A percentile compares a stretch with the other conserved stretches of the same genome.
Conservation (phyloP, 2,329 filamentous ascomycete genomes). For the Diaporthe batatas region DNA sequence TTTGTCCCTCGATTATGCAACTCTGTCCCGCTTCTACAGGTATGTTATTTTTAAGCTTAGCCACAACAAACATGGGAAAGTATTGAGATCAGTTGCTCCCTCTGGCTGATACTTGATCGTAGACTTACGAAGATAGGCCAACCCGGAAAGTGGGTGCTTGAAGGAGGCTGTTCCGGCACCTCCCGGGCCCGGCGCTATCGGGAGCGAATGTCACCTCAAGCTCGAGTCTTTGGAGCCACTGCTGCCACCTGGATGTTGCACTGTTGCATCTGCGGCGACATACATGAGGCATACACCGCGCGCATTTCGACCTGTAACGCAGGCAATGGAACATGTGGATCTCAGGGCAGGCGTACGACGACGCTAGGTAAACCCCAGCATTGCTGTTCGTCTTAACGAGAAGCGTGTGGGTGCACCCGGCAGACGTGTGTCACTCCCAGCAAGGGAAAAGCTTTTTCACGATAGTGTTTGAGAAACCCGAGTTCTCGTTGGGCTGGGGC, state of each 20-base stretch:
- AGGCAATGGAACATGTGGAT: background rate
- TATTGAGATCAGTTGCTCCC: too few relatives aligned
- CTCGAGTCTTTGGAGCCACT: background rate
- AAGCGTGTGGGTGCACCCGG: background rate
- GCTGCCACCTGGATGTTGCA: slow-evolving; percentile 2
- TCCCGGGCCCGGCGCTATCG: background rate
- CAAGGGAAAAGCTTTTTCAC: background rate
- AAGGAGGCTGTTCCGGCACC: background rate
- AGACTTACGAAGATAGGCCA: too few relatives aligned
- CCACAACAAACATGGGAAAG: background rate
- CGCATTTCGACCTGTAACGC: background rate
- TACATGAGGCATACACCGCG: background rate
- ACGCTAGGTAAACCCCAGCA: background rate
- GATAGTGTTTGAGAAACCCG: background rate
- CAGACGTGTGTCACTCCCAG: background rate
- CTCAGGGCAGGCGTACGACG: background rate
- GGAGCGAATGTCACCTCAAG: background rate
- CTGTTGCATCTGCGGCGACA: background rate
- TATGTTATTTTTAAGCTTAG: background rate
- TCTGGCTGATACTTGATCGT: background rate
- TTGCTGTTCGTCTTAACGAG: slow-evolving; percentile 11
- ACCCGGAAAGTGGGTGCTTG: background rate
- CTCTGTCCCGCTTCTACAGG: background rate
- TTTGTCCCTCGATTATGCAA: background rate
- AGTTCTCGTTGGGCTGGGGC: background rate